Percentiles rank a stretch among this genome's conserved stretches.
Conservation (phyloP, 345 rosid genomes). For the Lepidium sativum region DNA sequence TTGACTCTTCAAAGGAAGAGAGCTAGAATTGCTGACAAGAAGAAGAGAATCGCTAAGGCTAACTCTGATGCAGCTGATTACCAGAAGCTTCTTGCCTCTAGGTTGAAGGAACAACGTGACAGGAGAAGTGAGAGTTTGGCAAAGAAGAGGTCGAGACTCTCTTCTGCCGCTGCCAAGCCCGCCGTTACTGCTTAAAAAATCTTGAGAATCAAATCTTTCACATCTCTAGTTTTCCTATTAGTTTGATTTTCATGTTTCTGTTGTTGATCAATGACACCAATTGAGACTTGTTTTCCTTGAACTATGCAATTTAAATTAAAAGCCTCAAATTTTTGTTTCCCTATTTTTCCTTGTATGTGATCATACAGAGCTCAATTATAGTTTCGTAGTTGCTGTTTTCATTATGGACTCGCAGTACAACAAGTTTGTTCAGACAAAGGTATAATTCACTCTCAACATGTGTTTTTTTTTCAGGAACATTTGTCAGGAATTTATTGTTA, state of each 20-base stretch:
- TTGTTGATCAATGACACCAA: background rate
- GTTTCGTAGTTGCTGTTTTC: no score
- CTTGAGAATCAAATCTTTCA: background rate
- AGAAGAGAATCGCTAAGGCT: slow-evolving; percentile 79
- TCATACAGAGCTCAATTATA: background rate
- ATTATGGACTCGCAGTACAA: no score
- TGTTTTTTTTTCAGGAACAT: no score
- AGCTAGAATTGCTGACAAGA: slow-evolving; percentile 61
- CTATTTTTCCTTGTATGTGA: background rate
- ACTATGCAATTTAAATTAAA: background rate
- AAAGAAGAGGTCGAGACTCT: slow-evolving; percentile 74
- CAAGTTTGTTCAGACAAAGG: no score
- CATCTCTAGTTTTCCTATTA: slow-evolving; percentile 1
- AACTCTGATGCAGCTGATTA: slow-evolving; percentile 79
- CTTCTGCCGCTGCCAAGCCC: slow-evolving; percentile 77
- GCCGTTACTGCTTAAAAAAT: slow-evolving; percentile 39
- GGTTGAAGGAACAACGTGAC: slow-evolving; percentile 76
- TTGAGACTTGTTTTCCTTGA: background rate
- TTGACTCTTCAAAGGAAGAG: slow-evolving; percentile 87
- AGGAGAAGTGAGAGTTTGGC: slow-evolving; percentile 85
- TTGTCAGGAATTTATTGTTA: no score
- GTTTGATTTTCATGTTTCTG: slow-evolving; percentile 1
- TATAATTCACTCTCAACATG: no score
- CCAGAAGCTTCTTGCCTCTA: slow-evolving; percentile 78
- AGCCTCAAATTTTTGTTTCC: background rate